A percentile compares a stretch with the other conserved stretches of the same genome.
phyloP scores from a whole-genome alignment of 805 yeast species.

The Naumovozyma dairenensis region DNA sequence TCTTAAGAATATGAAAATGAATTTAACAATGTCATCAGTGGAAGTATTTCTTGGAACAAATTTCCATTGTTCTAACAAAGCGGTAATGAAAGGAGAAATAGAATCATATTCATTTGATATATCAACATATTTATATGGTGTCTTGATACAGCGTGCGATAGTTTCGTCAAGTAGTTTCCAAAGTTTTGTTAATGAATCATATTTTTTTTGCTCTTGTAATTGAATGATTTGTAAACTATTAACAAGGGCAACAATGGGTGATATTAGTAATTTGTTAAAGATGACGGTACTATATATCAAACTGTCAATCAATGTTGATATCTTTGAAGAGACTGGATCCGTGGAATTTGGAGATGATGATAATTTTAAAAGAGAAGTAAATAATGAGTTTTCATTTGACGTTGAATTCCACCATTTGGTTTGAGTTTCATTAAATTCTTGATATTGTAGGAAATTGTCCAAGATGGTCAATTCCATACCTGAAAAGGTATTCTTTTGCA shows the following conservation, averaged over 20 bases:
- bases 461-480: constrained; percentile 50
- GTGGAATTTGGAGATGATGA: constrained; percentile 30
- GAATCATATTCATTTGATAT: constrained; percentile 27
- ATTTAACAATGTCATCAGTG: constrained; percentile 28
- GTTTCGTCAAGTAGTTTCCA: constrained; percentile 70
- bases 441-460: constrained; percentile 53
- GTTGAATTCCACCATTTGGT: constrained; percentile 74
- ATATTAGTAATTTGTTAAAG: constrained; percentile 41
- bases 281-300: constrained; percentile 44
- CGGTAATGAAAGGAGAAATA: constrained; percentile 48
- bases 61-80: constrained; percentile 60
- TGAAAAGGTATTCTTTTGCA: constrained; percentile 27
- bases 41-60: constrained; percentile 33
- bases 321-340: constrained; percentile 32
- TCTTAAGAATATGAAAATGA: constrained; percentile 44
- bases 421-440: constrained; percentile 41
- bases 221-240: constrained; percentile 34
- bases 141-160: constrained; percentile 53
- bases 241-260: constrained; percentile 49
- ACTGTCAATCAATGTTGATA: constrained; percentile 38
- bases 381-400: constrained; percentile 44
- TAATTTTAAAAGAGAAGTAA: constrained; percentile 54
- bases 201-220: constrained; percentile 5
- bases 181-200: constrained; percentile 27
- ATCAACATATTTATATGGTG: constrained; percentile 85